phyloP scores from a whole-genome alignment of 129 eudicot species.

The Saposhnikovia divaricata region DNA sequence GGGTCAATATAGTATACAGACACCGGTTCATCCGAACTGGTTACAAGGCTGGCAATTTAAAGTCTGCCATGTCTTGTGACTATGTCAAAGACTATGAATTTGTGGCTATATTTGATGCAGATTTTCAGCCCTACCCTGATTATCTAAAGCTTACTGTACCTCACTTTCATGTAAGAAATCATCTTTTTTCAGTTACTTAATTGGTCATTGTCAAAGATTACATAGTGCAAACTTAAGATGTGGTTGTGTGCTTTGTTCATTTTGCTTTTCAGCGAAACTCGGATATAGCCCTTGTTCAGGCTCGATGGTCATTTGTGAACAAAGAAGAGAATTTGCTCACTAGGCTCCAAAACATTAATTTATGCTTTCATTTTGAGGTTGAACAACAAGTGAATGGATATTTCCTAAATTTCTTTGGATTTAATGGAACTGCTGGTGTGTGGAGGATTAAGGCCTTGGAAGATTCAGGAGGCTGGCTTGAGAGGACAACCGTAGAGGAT shows the following conservation, averaged over 20 bases:
- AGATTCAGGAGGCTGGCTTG: slow-evolving; percentile 96
- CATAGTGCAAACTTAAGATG: neutral
- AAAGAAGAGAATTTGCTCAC: slow-evolving; percentile 84
- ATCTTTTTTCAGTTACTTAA: neutral
- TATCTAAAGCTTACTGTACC: slow-evolving; percentile 66
- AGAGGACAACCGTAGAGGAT: slow-evolving; percentile 78
- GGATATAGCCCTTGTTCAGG: slow-evolving; percentile 80
- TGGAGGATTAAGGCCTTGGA: slow-evolving; percentile 92
- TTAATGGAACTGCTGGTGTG: slow-evolving; percentile 93
- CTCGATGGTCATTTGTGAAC: slow-evolving; percentile 88
- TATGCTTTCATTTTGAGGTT: slow-evolving; percentile 93
- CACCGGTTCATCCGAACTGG: slow-evolving; percentile 79
- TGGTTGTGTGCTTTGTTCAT: slow-evolving; percentile 2
- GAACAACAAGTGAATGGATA: slow-evolving; percentile 89
- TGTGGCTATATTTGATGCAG: slow-evolving; percentile 84
- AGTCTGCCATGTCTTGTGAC: slow-evolving; percentile 92
- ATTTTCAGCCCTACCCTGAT: slow-evolving; percentile 81
- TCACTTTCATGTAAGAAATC: slow-evolving; percentile 62
- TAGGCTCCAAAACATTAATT: slow-evolving; percentile 79
- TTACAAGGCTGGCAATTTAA: slow-evolving; percentile 85
- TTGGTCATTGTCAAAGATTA: neutral
- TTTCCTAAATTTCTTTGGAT: slow-evolving; percentile 75
- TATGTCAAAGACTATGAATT: slow-evolving; percentile 81
- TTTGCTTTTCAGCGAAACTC: slow-evolving; percentile 59
- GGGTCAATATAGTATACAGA: slow-evolving; percentile 66